Base-by-base conservation (phyloP, 1,139 yeast species). In the Casaregolazyma lundiana region DNA sequence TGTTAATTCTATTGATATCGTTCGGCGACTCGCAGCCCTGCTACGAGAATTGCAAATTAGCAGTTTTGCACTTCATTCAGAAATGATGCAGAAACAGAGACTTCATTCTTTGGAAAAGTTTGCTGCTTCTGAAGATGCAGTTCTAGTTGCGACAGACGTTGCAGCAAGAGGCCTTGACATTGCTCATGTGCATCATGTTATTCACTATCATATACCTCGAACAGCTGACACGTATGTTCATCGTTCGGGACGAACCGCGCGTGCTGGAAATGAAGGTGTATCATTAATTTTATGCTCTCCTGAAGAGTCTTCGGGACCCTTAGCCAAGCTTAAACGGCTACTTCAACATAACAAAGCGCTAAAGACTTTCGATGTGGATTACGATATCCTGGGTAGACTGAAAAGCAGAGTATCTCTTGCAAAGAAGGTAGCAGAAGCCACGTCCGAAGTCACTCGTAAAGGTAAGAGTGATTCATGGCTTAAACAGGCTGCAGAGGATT, bases 101-200 rank as follows among this genome's bases (percentile, higher is more conserved):
- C 70, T 94, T 58, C 76, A 92, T 57, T 79, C 94, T 5, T 70
- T 94, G 57, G 99, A 94, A 70, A 77, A 59, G 64, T 74, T 58
- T 71, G 69, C 51, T 48, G 73, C 68, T n/a, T 60, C 59, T 17
- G 62, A 66, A 5, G 72, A 53, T 2, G 77, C 88, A 0, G 90
- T 92, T 1, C 72, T 94, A 46, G 78, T 94, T 46, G 96, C 97
- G 1, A 88, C 97, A 1, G 99, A 92, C 66, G 97, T 92, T 45
- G 98, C 99, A 1, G 98, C 99, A 5, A 80, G 99, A 71, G 99
- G 99, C 51, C 75, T 94, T 51, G 99, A 94, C 73, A 88, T 94
- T 50, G 85, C 96, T 1, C 77, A 78, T 42, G 90, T 94, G 46
- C 85, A 89, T 59, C 98, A 92, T 64, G 98, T 94, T 37, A 88